Evolutionary conservation across 345 rosid genomes (phyloP).

Genomic region (Noccaea caerulescens): DNA sequence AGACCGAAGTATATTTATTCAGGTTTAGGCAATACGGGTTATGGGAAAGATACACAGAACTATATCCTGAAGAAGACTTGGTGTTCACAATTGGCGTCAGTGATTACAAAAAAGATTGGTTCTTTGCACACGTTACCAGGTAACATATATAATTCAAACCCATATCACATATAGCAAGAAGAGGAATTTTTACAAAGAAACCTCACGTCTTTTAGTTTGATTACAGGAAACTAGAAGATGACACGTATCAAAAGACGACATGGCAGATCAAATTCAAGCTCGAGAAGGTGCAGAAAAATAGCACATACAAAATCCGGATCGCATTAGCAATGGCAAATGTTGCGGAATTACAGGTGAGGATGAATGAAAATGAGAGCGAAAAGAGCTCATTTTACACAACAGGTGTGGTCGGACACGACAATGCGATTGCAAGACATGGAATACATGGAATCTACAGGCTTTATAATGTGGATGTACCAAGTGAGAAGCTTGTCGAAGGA

Average conservation of each 20-base stretch:
- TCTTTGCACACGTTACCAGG: constrained; percentile 86
- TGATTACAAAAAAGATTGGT: constrained; percentile 77
- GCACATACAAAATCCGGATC: constrained; percentile 56
- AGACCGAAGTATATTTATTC: constrained; percentile 1
- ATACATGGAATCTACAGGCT: constrained; percentile 82
- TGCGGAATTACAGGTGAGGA: constrained; percentile 62
- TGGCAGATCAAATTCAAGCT: constrained; percentile 75
- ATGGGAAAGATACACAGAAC: constrained; percentile 80
- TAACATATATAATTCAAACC: constrained; percentile 16
- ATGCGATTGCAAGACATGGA: constrained; percentile 83
- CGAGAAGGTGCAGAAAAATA: constrained; percentile 44
- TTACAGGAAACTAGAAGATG: constrained; percentile 49
- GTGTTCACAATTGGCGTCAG: constrained; percentile 63
- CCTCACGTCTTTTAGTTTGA: background rate
- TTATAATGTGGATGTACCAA: constrained; percentile 59
- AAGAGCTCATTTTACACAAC: constrained; percentile 52
- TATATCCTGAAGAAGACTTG: constrained; percentile 66
- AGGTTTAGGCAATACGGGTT: constrained; percentile 89
- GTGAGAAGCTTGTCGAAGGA: constrained; percentile 55
- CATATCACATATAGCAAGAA: background rate
- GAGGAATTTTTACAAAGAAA: background rate
- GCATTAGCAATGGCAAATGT: constrained; percentile 72
- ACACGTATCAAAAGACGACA: constrained; percentile 57
- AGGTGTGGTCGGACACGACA: constrained; percentile 77
- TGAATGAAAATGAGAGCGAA: constrained; percentile 42